phyloP scores from a whole-genome alignment of 306 rosid species.

The Citrullus mucosospermus region DNA sequence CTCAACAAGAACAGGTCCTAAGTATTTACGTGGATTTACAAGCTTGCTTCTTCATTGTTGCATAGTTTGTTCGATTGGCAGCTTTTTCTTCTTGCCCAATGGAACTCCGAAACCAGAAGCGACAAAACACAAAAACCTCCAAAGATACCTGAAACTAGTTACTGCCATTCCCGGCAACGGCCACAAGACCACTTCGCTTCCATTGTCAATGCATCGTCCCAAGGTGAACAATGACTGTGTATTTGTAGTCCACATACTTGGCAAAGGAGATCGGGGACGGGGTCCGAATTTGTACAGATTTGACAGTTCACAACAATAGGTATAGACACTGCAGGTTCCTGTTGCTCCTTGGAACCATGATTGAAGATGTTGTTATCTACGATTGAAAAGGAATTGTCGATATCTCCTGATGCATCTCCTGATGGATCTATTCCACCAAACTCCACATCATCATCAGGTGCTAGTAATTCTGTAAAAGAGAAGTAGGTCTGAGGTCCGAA shows the following conservation, averaged over 20 bases:
- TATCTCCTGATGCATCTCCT: constrained; percentile 30
- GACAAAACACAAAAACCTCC: not conserved
- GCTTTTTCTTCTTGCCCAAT: not conserved
- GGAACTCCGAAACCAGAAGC: not conserved
- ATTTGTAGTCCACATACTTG: constrained; percentile 47
- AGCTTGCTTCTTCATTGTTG: not conserved
- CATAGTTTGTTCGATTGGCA: not conserved
- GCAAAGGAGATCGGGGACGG: constrained; percentile 66
- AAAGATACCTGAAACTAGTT: constrained; percentile 8
- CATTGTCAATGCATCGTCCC: constrained; percentile 31
- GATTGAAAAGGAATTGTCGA: constrained; percentile 16
- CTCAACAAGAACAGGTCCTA: not conserved
- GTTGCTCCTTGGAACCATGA: constrained; percentile 15
- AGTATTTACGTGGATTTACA: constrained; percentile 4
- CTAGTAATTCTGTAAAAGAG: constrained; percentile 59
- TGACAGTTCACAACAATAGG: constrained; percentile 22
- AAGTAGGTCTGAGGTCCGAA: constrained; percentile 74
- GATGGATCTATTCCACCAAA: constrained; percentile 36
- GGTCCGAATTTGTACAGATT: constrained; percentile 42
- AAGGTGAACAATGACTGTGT: constrained; percentile 62
- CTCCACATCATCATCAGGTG: constrained; percentile 40
- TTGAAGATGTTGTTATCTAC: constrained; percentile 17
- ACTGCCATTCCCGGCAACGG: constrained; percentile 69
- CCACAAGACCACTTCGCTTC: constrained; percentile 57
- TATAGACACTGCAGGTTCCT: constrained; percentile 16